Conservation (phyloP, 2,329 filamentous ascomycete species). For the Zasmidium cellare region DNA sequence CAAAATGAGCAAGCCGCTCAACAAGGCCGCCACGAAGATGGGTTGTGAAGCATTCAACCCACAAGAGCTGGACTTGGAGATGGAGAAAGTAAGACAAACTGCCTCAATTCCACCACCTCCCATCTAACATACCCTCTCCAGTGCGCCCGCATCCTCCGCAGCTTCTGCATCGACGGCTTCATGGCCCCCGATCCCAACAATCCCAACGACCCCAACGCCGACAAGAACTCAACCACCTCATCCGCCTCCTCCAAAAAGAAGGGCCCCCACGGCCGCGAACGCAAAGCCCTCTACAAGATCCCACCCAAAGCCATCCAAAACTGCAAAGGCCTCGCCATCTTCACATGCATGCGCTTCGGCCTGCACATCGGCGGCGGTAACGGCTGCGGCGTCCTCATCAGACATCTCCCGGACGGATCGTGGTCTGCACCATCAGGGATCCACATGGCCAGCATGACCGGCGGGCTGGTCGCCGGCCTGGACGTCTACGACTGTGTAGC, state of each 20-base stretch:
- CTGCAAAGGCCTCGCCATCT: constrained; percentile 86
- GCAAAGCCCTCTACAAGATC: constrained; percentile 73
- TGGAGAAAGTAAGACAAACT: constrained; percentile 5
- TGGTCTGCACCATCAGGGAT: constrained; percentile 91
- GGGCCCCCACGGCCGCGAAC: constrained; percentile 46
- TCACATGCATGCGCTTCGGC: constrained; percentile 93
- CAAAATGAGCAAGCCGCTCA: constrained; percentile 67
- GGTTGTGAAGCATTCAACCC: constrained; percentile 57
- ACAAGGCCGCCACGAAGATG: constrained; percentile 74
- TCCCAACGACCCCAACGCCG: constrained; percentile 35
- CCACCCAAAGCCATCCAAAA: constrained; percentile 78
- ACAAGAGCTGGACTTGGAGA: constrained; percentile 8
- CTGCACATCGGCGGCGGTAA: constrained; percentile 88
- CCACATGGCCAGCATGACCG: constrained; percentile 78
- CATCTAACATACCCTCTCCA: constrained; percentile 37
- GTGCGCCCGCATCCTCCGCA: constrained; percentile 80
- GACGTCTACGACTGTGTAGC: constrained; percentile 95
- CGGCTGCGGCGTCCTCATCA: constrained; percentile 81
- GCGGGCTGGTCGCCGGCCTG: constrained; percentile 84
- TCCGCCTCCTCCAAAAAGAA: constrained; percentile 37
- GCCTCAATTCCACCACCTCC: too few species aligned
- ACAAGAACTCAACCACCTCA: background rate
- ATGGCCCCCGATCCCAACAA: constrained; percentile 52
- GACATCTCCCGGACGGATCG: constrained; percentile 75
- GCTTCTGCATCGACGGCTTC: constrained; percentile 74